Percentiles rank a stretch among this genome's conserved stretches.
Evolutionary conservation across 225 moss, liverwort and hornwort genomes (phyloP).

Genomic region (Climacium dendroides): DNA sequence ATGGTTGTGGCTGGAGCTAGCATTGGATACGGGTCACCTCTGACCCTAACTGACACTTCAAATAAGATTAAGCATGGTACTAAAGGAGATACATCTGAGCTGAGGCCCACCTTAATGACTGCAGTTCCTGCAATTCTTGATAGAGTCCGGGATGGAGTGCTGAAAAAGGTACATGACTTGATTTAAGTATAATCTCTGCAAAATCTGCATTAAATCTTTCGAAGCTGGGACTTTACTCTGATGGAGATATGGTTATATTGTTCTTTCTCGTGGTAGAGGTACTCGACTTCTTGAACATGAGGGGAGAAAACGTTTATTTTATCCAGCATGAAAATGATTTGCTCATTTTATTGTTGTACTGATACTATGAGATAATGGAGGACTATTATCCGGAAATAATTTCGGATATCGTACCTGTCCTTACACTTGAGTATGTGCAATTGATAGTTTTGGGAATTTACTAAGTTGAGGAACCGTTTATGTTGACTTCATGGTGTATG

Average conservation of each 20-base stretch:
- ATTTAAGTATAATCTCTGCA: neutral
- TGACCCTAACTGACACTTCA: conserved; percentile 80
- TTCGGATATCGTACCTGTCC: neutral
- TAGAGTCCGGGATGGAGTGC: conserved; percentile 37
- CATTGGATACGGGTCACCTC: conserved; percentile 79
- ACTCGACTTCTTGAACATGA: neutral
- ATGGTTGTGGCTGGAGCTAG: conserved; percentile 44
- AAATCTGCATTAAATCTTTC: neutral
- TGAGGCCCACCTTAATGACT: conserved; percentile 71
- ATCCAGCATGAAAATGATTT: neutral
- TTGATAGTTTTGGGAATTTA: neutral
- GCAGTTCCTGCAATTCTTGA: conserved; percentile 69
- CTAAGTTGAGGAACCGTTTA: neutral
- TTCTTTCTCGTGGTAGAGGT: neutral
- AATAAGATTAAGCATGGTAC: conserved; percentile 84
- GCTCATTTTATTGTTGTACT: neutral
- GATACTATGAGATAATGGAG: neutral
- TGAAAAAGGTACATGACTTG: conserved; percentile 19
- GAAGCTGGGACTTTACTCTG: neutral
- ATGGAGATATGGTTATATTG: neutral
- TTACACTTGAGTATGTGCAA: neutral
- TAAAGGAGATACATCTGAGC: conserved; percentile 63
- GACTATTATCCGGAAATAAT: neutral
- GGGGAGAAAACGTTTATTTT: neutral
- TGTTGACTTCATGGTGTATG: neutral